Percentiles rank a stretch among this genome's conserved stretches.
These are phyloP conservation scores for Barnettozyma hawaiiensis DNA, from an alignment of 1,139 yeast species.

Conservation along the genomic window DNA sequence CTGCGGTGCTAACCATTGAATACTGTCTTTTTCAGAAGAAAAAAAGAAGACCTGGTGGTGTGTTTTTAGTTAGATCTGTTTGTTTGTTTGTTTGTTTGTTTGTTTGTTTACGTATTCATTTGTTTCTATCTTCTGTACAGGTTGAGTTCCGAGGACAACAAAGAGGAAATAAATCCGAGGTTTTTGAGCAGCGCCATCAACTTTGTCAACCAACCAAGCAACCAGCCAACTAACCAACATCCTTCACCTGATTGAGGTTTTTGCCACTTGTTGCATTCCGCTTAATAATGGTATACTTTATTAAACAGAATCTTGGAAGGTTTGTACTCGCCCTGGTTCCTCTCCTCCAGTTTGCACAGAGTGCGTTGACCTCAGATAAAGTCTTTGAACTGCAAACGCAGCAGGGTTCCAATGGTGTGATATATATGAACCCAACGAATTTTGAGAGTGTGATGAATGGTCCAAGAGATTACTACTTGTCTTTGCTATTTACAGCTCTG, in stretches of 20 bases:
- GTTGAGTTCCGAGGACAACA: not conserved
- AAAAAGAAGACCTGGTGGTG: too few relatives aligned
- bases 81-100: too few relatives aligned
- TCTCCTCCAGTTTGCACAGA: not conserved
- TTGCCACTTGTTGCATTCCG: not conserved
- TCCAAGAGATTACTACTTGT: conserved; percentile 37
- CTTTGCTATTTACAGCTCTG: conserved; percentile 42
- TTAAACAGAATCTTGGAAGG: not conserved
- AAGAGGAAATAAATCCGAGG: too few relatives aligned
- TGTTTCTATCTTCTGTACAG: too few relatives aligned
- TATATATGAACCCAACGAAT: conserved; percentile 25
- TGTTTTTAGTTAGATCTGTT: too few relatives aligned
- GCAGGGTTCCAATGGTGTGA: conserved; percentile 14
- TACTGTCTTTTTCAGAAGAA: too few relatives aligned
- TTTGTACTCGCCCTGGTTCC: not conserved
- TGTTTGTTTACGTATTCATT: too few relatives aligned
- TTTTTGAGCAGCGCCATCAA: not conserved
- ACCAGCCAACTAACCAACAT: too few relatives aligned
- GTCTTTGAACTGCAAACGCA: conserved; percentile 7
- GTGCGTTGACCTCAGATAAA: conserved; percentile 13
- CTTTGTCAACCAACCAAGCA: not conserved
- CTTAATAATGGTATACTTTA: not conserved
- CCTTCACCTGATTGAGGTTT: not conserved
- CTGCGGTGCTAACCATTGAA: not conserved
- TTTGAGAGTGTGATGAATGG: conserved; percentile 29